Conservation (phyloP, 306 rosid species). For the Pueraria montana region DNA sequence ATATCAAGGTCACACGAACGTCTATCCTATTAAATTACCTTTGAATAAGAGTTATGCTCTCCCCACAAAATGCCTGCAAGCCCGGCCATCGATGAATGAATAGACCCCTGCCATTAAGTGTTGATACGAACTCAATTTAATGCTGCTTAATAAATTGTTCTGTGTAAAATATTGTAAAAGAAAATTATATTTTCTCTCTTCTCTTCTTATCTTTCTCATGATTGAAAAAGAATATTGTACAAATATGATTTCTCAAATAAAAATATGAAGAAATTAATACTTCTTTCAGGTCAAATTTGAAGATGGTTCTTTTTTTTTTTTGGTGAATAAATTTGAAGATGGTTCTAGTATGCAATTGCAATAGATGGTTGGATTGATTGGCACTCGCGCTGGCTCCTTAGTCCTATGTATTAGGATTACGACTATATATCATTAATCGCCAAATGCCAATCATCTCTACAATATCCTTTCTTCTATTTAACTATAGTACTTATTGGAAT, state of each 20-base stretch:
- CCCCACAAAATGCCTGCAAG: neutral
- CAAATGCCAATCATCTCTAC: neutral
- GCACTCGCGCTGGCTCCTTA: neutral
- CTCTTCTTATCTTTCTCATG: neutral
- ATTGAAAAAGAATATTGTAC: neutral
- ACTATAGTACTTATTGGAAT: too few species aligned
- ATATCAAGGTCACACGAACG: constrained; percentile 46
- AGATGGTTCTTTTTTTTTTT: neutral
- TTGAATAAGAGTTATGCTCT: neutral
- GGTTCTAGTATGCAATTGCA: neutral
- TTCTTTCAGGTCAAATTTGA: neutral
- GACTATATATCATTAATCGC: too few species aligned
- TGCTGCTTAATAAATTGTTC: neutral
- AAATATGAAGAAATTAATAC: neutral
- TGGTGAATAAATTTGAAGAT: neutral
- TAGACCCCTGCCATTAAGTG: neutral
- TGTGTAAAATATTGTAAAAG: too few species aligned
- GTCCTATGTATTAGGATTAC: too few species aligned
- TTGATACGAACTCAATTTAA: neutral
- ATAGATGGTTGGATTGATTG: neutral
- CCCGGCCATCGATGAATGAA: too few species aligned
- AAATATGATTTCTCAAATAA: neutral
- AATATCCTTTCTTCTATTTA: neutral
- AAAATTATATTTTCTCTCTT: neutral
- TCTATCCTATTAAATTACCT: constrained; percentile 17